phyloP scores from a whole-genome alignment of 495 filamentous ascomycete species.

The Daldinia decipiens region DNA sequence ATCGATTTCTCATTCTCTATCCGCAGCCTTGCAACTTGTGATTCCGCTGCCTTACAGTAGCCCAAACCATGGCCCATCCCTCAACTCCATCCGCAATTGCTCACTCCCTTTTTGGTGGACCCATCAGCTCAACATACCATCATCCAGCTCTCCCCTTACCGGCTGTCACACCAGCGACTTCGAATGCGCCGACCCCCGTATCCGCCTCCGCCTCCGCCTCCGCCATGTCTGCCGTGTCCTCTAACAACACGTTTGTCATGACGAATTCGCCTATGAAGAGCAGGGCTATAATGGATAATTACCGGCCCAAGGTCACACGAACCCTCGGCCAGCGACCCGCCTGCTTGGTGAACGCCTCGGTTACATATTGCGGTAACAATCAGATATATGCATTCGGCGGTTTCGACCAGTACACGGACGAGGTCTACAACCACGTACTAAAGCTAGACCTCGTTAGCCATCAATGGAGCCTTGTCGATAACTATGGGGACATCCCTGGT shows the following conservation, averaged over 20 bases:
- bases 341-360: constrained; percentile 96
- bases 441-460: constrained; percentile 83
- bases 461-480: constrained; percentile 95
- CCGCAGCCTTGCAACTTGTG: constrained; percentile 14
- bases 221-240: constrained; percentile 62
- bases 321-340: constrained; percentile 88
- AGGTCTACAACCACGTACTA: constrained; percentile 98
- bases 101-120: constrained; percentile 48
- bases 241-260: constrained; percentile 85
- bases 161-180: constrained; percentile 39
- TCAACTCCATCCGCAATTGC: constrained; percentile 39
- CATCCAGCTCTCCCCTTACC: constrained; percentile 41
- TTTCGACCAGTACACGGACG: constrained; percentile 99
- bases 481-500: constrained; percentile 97
- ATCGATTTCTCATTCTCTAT: constrained; percentile 18
- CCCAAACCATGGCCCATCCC: constrained; percentile 41
- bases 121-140: constrained; percentile 25
- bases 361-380: constrained; percentile 95
- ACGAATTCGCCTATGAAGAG: constrained; percentile 78
- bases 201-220: constrained; percentile 59
- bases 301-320: constrained; percentile 82
- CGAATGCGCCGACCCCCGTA: constrained; percentile 56
- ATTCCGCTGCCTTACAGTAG: neutral
- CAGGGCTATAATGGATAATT: constrained; percentile 70
- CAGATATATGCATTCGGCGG: constrained; percentile 98